Base-by-base conservation (phyloP, 352 stramenopile species). In the Peronospora farinosa region DNA sequence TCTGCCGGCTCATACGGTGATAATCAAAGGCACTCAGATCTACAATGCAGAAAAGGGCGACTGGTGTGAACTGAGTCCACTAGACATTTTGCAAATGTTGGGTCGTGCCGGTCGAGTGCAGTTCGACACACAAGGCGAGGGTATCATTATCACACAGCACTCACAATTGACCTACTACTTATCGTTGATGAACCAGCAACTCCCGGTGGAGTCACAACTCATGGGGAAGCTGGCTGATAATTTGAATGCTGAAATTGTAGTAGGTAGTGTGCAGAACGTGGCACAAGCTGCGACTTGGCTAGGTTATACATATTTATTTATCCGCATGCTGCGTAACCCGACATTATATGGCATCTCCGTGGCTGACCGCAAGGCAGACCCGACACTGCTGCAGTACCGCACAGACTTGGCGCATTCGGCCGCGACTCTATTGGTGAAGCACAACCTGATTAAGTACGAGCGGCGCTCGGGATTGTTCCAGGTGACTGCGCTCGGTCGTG, bases 11-110 rank as follows among this genome's bases (percentile, higher is more conserved):
- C 96, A 99, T 72, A 98, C 97, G 5, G 97, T 99, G 12, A 99
- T 99, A 57, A 99, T 99, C 65, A 99, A 99, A 74, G 97, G 97
- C n/a, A 99, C 97, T 23, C 96, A 99, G 64, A 98, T 99, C 59
- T 99, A 99, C 76, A 97, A 98, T 55, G 96, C 97, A 3, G 94
- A 98, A 43, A 95, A 97, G 54, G 96, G 96, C 13, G 77, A 94
- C 16, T 99, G 96, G 97, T 96, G 94, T 17, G 97, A 99, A 63
- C 63, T 99, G 10, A 98, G 87, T 57, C 96, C 96, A 7, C 74
- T 99, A 28, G 97, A 99, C 67, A 96, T 99, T 37, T 62, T 99
- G 45, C 96, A 98, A 65, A 99, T 99, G 97, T 82, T 99, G 54
- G 97, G 97, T 54, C 86, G 97, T 63, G 97, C 97, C 21, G 97